Conservation (phyloP, 345 rosid species). For the Syzygium aqueum region DNA sequence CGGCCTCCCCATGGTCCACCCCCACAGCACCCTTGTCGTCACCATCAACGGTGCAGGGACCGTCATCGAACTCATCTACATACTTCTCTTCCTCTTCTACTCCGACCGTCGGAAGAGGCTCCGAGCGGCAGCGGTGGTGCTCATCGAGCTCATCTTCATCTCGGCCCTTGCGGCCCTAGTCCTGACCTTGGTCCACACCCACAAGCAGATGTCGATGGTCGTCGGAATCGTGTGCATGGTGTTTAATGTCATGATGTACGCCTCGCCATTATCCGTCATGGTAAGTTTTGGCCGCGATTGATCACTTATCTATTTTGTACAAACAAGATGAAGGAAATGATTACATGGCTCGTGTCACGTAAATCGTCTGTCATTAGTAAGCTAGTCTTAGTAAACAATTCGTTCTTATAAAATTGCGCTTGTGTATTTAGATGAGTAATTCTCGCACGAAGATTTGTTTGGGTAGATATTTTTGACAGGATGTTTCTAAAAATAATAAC, state of each 20-base stretch:
- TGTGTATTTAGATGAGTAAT: neutral
- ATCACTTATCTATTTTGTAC: neutral
- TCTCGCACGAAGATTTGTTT: neutral
- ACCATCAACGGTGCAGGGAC: constrained; percentile 73
- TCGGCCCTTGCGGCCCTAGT: constrained; percentile 18
- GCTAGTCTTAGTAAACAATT: neutral
- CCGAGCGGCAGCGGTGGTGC: constrained; percentile 11
- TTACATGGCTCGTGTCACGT: neutral
- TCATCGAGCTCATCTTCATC: constrained; percentile 29
- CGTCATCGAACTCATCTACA: constrained; percentile 42
- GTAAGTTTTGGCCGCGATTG: constrained; percentile 14
- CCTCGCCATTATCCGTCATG: constrained; percentile 75
- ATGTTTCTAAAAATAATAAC: neutral
- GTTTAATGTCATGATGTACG: constrained; percentile 78
- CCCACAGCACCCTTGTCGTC: constrained; percentile 50
- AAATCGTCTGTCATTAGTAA: neutral
- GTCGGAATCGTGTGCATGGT: constrained; percentile 55
- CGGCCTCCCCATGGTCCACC: constrained; percentile 72
- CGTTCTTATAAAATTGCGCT: neutral
- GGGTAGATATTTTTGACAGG: neutral
- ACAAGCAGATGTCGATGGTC: constrained; percentile 28
- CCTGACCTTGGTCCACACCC: constrained; percentile 36
- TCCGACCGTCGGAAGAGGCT: constrained; percentile 30
- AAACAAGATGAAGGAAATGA: neutral
- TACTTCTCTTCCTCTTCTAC: constrained; percentile 33